Evolutionary conservation across 1,139 yeast genomes (phyloP).

Genomic region (Pichia sp.): DNA sequence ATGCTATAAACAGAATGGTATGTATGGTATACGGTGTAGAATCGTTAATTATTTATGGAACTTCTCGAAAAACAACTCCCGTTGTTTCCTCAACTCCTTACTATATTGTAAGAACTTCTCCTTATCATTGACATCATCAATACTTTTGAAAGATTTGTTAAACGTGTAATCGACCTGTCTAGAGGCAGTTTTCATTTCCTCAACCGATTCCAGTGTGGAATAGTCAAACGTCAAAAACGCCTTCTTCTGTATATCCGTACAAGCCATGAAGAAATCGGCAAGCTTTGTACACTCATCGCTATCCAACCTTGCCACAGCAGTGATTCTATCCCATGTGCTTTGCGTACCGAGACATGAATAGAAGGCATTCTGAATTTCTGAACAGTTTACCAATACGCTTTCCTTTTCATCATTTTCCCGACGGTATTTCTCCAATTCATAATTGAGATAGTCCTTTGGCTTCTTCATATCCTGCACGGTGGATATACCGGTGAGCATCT

Average conservation of each 20-base stretch:
- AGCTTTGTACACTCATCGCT: conserved; percentile 20
- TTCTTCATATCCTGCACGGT: conserved; percentile 5
- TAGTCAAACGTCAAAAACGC: conserved; percentile 27
- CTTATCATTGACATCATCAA: conserved; percentile 23
- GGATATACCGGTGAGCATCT: conserved; percentile 6
- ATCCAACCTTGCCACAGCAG: conserved; percentile 14
- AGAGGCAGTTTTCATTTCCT: conserved; percentile 23
- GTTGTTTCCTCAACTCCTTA: conserved; percentile 20
- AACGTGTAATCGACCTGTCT: conserved; percentile 22
- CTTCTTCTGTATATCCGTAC: conserved; percentile 24
- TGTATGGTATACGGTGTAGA: not conserved
- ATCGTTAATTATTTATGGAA: conserved; percentile 18
- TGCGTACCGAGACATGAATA: conserved; percentile 21
- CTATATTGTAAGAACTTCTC: conserved; percentile 18
- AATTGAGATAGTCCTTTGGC: conserved; percentile 11
- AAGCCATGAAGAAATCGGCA: conserved; percentile 24
- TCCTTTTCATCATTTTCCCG: conserved; percentile 23
- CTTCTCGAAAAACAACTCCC: conserved; percentile 23
- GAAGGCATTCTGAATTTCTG: conserved; percentile 25
- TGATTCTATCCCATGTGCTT: conserved; percentile 13
- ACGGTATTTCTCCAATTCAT: conserved; percentile 20
- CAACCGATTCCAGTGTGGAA: conserved; percentile 19
- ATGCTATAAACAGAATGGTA: not conserved
- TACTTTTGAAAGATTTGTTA: conserved; percentile 18
- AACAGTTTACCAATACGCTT: conserved; percentile 25